Evolutionary conservation across 108 stramenopile genomes (phyloP).

Genomic region (Conticribra weissflogii): DNA sequence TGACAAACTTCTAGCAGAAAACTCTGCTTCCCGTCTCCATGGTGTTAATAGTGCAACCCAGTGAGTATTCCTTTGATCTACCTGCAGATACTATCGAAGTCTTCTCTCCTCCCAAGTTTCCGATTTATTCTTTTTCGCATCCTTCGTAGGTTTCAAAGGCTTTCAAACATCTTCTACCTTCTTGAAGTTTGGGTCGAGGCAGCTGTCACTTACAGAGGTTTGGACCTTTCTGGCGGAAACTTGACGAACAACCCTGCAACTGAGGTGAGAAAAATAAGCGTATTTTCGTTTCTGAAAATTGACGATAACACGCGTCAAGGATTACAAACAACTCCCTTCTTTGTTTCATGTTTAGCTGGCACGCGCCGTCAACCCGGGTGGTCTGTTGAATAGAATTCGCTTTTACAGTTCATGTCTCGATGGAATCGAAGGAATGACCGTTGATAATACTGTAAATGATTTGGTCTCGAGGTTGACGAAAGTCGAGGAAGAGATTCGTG

Average conservation of each 20-base stretch:
- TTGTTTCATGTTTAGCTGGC: constrained; percentile 26
- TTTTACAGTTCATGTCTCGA: constrained; percentile 51
- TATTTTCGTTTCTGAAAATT: neutral
- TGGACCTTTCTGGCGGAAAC: constrained; percentile 1
- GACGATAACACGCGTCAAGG: neutral
- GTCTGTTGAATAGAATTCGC: constrained; percentile 45
- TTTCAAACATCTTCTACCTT: constrained; percentile 49
- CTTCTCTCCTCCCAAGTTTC: neutral
- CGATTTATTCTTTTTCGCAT: neutral
- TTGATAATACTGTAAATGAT: constrained; percentile 4
- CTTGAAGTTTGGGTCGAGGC: constrained; percentile 55
- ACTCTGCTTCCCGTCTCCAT: constrained; percentile 1
- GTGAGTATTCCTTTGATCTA: constrained; percentile 25
- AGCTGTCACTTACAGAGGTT: constrained; percentile 24
- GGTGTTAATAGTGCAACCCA: constrained; percentile 20
- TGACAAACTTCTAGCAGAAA: constrained; percentile 25
- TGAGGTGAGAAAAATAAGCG: constrained; percentile 13
- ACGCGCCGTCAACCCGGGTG: constrained; percentile 44
- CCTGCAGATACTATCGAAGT: too few species aligned
- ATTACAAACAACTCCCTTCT: too few species aligned
- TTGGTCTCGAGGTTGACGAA: constrained; percentile 38
- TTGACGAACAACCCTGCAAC: constrained; percentile 25
- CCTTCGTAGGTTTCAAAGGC: constrained; percentile 42
- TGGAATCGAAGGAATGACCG: constrained; percentile 18
- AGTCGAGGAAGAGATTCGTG: constrained; percentile 43